A percentile compares a stretch with the other conserved stretches of the same genome.
These are phyloP conservation scores for Amanita rimosa DNA, from an alignment of 768 basidiomycete species.

Conservation along the genomic window DNA sequence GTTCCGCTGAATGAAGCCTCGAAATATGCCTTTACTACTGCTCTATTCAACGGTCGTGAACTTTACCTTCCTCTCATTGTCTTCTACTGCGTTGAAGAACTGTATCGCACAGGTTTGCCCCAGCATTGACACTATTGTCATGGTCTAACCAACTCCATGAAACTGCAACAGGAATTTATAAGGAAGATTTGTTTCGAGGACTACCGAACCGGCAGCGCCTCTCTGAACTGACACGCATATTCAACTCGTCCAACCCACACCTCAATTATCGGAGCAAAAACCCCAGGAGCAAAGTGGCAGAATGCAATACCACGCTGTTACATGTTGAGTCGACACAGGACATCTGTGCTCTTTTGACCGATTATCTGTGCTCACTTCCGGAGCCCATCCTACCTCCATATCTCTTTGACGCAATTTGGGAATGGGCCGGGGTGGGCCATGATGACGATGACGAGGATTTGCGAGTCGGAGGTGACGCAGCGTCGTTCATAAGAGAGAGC, in stretches of 20 bases:
- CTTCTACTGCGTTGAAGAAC: slow-evolving; percentile 28
- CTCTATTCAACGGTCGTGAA: slow-evolving; percentile 23
- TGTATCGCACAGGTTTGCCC: slow-evolving; percentile 25
- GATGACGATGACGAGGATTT: slow-evolving; percentile 7
- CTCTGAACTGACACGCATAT: slow-evolving; percentile 24
- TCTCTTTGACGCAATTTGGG: slow-evolving; percentile 24
- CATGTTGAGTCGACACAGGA: slow-evolving; percentile 25
- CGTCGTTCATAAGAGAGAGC: neutral
- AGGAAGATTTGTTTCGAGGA: slow-evolving; percentile 20
- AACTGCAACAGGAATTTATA: slow-evolving; percentile 18
- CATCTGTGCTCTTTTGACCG: slow-evolving; percentile 28
- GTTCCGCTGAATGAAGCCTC: slow-evolving; percentile 22
- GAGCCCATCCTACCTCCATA: slow-evolving; percentile 24
- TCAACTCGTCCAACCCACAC: slow-evolving; percentile 19
- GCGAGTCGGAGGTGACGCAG: neutral
- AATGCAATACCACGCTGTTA: slow-evolving; percentile 20
- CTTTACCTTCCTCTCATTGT: slow-evolving; percentile 29
- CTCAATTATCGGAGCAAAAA: slow-evolving; percentile 7
- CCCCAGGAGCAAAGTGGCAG: neutral
- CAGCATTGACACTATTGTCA: slow-evolving; percentile 2
- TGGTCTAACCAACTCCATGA: neutral
- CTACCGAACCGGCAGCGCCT: slow-evolving; percentile 24
- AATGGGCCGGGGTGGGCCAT: slow-evolving; percentile 20
- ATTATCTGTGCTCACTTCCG: slow-evolving; percentile 28
- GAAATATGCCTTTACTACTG: slow-evolving; percentile 21